These are phyloP conservation scores for Trichoderma endophyticum DNA, from an alignment of 2,329 filamentous ascomycete genomes.

Conservation along the genomic window DNA sequence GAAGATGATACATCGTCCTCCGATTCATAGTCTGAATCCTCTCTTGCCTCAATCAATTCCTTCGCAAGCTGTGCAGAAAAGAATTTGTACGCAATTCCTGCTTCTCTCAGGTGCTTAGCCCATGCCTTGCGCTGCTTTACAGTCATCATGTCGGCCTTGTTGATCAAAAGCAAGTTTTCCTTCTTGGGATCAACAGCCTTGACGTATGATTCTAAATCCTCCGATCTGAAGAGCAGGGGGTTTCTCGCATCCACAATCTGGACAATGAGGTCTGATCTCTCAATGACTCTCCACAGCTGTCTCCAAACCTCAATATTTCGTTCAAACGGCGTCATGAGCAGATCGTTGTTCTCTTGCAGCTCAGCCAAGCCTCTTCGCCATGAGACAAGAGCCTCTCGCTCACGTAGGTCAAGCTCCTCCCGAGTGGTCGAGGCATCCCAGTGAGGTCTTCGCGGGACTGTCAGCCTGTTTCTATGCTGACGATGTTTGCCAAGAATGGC, in stretches of 20 bases:
- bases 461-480: slow-evolving; percentile 73
- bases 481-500: slow-evolving; percentile 76
- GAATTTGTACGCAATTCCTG: slow-evolving; percentile 86
- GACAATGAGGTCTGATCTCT: slow-evolving; percentile 90
- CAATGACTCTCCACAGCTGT: slow-evolving; percentile 96
- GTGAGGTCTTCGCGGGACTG: slow-evolving; percentile 81
- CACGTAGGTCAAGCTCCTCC: slow-evolving; percentile 72
- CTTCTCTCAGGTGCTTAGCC: slow-evolving; percentile 80
- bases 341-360: slow-evolving; percentile 86
- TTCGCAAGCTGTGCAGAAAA: slow-evolving; percentile 94
- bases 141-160: slow-evolving; percentile 99
- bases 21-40: slow-evolving; percentile 47
- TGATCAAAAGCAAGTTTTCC: slow-evolving; percentile 87
- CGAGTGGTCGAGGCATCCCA: slow-evolving; percentile 88
- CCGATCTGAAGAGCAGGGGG: slow-evolving; percentile 87
- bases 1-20: slow-evolving; percentile 36
- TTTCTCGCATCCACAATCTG: slow-evolving; percentile 98
- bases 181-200: slow-evolving; percentile 87
- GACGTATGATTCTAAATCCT: slow-evolving; percentile 90
- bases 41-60: slow-evolving; percentile 74
- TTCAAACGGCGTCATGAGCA: slow-evolving; percentile 97
- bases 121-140: slow-evolving; percentile 74
- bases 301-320: slow-evolving; percentile 97
- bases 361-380: slow-evolving; percentile 92
- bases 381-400: slow-evolving; percentile 76